A percentile compares a stretch with the other conserved stretches of the same genome.
phyloP scores from a whole-genome alignment of 108 stramenopile genomes.

The Stephanodiscus triporus region DNA sequence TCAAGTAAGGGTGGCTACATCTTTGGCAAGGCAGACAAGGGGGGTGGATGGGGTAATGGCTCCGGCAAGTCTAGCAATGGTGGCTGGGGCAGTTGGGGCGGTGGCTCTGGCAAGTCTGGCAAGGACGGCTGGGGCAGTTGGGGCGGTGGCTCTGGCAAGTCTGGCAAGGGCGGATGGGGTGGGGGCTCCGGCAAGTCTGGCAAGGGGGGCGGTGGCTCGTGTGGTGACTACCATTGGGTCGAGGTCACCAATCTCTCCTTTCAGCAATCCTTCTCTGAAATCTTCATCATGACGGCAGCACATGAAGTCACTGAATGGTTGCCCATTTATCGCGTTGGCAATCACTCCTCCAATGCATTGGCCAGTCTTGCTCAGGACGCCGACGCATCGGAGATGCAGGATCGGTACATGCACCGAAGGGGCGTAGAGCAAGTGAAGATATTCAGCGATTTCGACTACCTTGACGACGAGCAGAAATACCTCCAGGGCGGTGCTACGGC shows the following conservation, averaged over 20 bases:
- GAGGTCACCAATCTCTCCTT: slow-evolving; percentile 35
- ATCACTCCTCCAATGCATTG: slow-evolving; percentile 11
- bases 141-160: slow-evolving; percentile 2
- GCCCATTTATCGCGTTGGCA: slow-evolving; percentile 32
- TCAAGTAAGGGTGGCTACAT: background rate
- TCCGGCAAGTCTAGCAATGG: background rate
- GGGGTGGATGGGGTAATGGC: background rate
- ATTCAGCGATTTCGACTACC: slow-evolving; percentile 6
- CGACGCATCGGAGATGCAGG: slow-evolving; percentile 19
- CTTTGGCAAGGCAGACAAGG: background rate
- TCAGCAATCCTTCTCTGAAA: slow-evolving; percentile 32
- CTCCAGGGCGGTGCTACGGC: slow-evolving; percentile 19
- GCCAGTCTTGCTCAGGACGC: slow-evolving; percentile 23
- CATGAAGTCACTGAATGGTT: slow-evolving; percentile 19
- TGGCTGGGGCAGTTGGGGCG: background rate
- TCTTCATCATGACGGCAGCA: slow-evolving; percentile 34
- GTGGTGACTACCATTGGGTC: slow-evolving; percentile 13
- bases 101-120: background rate
- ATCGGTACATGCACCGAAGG: slow-evolving; percentile 8
- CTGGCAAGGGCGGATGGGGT: slow-evolving; percentile 7
- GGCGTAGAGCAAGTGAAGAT: slow-evolving; percentile 27
- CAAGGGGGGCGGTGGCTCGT: slow-evolving; percentile 3
- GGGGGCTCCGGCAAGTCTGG: slow-evolving; percentile 11
- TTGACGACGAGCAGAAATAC: background rate
- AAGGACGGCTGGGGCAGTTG: background rate